phyloP scores from a whole-genome alignment of 1,284 basidiomycete species.

The Cutaneotrichosporon dermatis region DNA sequence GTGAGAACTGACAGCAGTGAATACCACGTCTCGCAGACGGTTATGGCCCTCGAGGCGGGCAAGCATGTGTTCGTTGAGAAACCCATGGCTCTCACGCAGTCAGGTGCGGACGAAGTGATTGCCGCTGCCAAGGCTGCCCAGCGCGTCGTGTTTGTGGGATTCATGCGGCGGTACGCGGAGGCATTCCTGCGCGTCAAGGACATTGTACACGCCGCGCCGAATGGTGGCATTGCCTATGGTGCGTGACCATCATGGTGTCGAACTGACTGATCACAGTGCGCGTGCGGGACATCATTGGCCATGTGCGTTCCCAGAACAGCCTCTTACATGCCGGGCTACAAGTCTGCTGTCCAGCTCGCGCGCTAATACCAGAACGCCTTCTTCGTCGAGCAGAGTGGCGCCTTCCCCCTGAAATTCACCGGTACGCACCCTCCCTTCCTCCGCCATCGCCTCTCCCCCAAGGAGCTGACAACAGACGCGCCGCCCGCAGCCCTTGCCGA shows the following conservation, averaged over 20 bases:
- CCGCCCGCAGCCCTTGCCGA: slow-evolving; percentile 25
- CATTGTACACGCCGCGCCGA: slow-evolving; percentile 20
- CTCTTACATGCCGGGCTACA: too few species aligned
- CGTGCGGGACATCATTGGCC: slow-evolving; percentile 51
- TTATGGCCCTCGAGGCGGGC: slow-evolving; percentile 18
- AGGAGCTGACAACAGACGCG: slow-evolving; percentile 40
- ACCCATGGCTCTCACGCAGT: slow-evolving; percentile 31
- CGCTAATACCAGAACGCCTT: slow-evolving; percentile 40
- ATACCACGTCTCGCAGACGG: slow-evolving; percentile 18
- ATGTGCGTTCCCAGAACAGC: too few species aligned
- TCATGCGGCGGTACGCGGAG: slow-evolving; percentile 49
- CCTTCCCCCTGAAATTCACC: slow-evolving; percentile 11
- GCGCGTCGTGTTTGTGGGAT: slow-evolving; percentile 40
- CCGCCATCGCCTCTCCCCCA: too few species aligned
- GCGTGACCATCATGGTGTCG: neutral
- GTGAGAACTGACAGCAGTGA: slow-evolving; percentile 8
- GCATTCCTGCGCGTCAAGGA: slow-evolving; percentile 45
- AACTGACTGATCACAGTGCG: slow-evolving; percentile 15
- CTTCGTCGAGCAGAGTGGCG: slow-evolving; percentile 30
- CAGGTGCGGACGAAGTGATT: slow-evolving; percentile 27
- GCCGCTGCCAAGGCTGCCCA: slow-evolving; percentile 21
- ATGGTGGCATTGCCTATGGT: slow-evolving; percentile 13
- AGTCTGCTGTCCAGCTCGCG: too few species aligned
- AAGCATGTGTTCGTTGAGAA: slow-evolving; percentile 44
- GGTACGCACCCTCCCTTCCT: too few species aligned